Evolutionary conservation across 2,329 filamentous ascomycete species (phyloP).

Genomic region (Fusarium chuoi): DNA sequence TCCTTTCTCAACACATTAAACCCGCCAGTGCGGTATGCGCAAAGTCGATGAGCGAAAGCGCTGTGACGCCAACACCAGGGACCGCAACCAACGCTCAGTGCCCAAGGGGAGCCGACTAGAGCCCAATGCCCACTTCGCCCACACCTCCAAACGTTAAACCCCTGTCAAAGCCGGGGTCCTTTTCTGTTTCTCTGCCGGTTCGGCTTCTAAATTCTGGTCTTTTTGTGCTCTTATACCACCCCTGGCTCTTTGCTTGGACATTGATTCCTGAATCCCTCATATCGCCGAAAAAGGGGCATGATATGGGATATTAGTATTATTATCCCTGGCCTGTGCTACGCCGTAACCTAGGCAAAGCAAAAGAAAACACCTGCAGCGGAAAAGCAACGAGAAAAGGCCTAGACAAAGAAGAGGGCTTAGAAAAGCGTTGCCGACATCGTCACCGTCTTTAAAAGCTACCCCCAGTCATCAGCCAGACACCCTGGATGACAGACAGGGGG

Average conservation of each 20-base stretch:
- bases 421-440: conserved; percentile 18
- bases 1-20: conserved; percentile 28
- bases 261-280: conserved; percentile 31
- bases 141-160: conserved; percentile 40
- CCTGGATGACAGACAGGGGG: conserved; percentile 34
- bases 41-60: conserved; percentile 41
- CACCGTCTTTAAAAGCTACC: conserved; percentile 23
- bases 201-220: conserved; percentile 18
- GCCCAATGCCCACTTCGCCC: conserved; percentile 44
- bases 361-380: conserved; percentile 15
- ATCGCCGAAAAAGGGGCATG: conserved; percentile 23
- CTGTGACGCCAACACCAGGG: conserved; percentile 41
- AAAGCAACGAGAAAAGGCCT: conserved; percentile 25
- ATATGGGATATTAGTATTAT: conserved; percentile 10
- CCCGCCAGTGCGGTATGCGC: conserved; percentile 40
- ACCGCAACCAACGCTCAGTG: conserved; percentile 33
- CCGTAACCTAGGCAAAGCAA: conserved; percentile 16
- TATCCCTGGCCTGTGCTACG: conserved; percentile 24
- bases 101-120: conserved; percentile 37
- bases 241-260: conserved; percentile 26
- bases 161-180: conserved; percentile 30
- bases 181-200: conserved; percentile 34
- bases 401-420: conserved; percentile 7
- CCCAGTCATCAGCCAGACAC: conserved; percentile 23
- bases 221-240: conserved; percentile 22